A percentile compares a stretch with the other conserved stretches of the same genome.
phyloP scores from a whole-genome alignment of 108 stramenopile genomes.

The Cylindrotheca fusiformis region DNA sequence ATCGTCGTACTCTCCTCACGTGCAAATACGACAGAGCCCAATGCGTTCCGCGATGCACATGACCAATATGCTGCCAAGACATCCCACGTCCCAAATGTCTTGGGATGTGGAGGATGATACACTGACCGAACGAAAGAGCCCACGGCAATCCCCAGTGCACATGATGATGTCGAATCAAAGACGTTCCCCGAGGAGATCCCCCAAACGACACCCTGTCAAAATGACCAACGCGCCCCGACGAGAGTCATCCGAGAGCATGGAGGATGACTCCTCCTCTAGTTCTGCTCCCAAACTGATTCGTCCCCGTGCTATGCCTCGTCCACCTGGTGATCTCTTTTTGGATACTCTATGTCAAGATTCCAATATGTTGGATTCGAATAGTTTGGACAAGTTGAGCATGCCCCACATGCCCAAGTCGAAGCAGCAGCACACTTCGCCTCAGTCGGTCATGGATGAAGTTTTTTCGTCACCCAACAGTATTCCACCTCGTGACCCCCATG shows the following conservation, averaged over 20 bases:
- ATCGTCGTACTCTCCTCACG: background rate
- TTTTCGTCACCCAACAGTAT: background rate
- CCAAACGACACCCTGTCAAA: background rate
- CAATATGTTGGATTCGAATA: constrained; percentile 1
- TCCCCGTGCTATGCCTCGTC: constrained; percentile 3
- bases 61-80: too few species aligned
- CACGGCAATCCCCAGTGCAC: background rate
- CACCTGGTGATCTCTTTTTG: background rate
- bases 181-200: background rate
- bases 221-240: background rate
- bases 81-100: background rate
- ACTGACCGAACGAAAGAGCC: background rate
- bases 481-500: background rate
- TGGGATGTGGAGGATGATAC: background rate
- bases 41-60: too few species aligned
- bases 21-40: background rate
- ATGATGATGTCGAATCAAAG: too few species aligned
- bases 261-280: background rate
- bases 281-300: constrained; percentile 7
- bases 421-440: constrained; percentile 12
- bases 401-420: constrained; percentile 10
- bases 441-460: constrained; percentile 6
- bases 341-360: background rate
- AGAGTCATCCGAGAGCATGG: background rate
- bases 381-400: constrained; percentile 20